phyloP scores from a whole-genome alignment of 2,329 filamentous ascomycete genomes.

The Colletotrichum falcatum region DNA sequence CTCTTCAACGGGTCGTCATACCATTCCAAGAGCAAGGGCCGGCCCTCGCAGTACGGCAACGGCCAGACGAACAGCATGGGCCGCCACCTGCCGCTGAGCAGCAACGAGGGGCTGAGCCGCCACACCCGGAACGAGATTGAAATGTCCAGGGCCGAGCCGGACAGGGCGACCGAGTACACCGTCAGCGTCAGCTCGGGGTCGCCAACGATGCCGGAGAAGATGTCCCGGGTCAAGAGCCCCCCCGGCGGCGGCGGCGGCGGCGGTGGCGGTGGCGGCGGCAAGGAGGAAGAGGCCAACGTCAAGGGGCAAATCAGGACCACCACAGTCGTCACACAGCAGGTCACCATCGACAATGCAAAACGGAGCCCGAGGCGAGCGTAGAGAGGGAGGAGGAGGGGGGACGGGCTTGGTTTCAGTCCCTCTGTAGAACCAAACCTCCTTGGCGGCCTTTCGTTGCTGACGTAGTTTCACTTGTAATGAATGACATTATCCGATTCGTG shows the following conservation, averaged over 20 bases:
- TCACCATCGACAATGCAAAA: slow-evolving; percentile 13
- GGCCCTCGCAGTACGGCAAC: slow-evolving; percentile 15
- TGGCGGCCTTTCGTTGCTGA: neutral
- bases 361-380: neutral
- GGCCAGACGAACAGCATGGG: slow-evolving; percentile 21
- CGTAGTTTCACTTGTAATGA: neutral
- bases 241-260: slow-evolving; percentile 6
- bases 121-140: slow-evolving; percentile 26
- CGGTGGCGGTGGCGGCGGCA: slow-evolving; percentile 3
- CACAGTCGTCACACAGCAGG: slow-evolving; percentile 44
- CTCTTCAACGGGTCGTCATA: slow-evolving; percentile 36
- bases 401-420: neutral
- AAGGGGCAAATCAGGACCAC: slow-evolving; percentile 42
- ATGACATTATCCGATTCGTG: neutral
- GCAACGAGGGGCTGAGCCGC: slow-evolving; percentile 2
- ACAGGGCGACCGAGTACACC: slow-evolving; percentile 15
- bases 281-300: neutral
- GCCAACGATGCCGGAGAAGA: neutral
- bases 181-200: slow-evolving; percentile 34
- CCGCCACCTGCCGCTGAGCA: slow-evolving; percentile 9
- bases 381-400: neutral
- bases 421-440: neutral
- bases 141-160: neutral
- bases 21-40: neutral
- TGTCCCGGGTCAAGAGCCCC: neutral